Evolutionary conservation across 345 rosid genomes (phyloP).

Genomic region (Alliaria petiolata): DNA sequence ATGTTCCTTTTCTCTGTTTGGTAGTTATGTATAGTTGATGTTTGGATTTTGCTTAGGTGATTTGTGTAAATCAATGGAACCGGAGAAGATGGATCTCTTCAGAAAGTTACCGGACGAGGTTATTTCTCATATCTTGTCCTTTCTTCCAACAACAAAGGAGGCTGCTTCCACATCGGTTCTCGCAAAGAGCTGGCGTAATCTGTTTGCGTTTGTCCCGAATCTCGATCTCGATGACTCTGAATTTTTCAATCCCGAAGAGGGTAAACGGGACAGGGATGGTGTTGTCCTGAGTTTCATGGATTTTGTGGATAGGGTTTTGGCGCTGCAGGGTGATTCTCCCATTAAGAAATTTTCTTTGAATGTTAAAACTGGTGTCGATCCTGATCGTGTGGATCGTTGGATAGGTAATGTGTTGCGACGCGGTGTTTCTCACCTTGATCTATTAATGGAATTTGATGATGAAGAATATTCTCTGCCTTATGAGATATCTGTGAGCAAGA

Average conservation of each 20-base stretch:
- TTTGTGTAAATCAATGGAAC: neutral
- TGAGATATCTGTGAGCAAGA: slow-evolving; percentile 9
- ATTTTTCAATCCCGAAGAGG: neutral
- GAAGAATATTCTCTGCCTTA: slow-evolving; percentile 6
- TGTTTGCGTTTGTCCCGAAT: slow-evolving; percentile 15
- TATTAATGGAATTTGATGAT: neutral
- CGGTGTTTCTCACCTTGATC: slow-evolving; percentile 19
- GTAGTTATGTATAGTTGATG: neutral
- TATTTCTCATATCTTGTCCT: slow-evolving; percentile 21
- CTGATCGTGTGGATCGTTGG: slow-evolving; percentile 13
- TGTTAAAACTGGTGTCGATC: slow-evolving; percentile 10
- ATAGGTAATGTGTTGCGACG: slow-evolving; percentile 13
- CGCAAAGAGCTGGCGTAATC: slow-evolving; percentile 17
- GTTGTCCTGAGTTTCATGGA: neutral
- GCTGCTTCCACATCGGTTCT: slow-evolving; percentile 23
- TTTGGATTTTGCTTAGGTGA: neutral
- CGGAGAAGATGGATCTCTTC: slow-evolving; percentile 7
- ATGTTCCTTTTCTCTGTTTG: neutral
- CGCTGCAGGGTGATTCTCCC: slow-evolving; percentile 1
- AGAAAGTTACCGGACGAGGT: slow-evolving; percentile 7
- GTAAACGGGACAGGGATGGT: neutral
- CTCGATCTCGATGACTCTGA: slow-evolving; percentile 13
- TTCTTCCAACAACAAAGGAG: slow-evolving; percentile 13
- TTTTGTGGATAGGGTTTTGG: slow-evolving; percentile 15
- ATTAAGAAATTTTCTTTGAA: slow-evolving; percentile 1